Conservation (phyloP, 1,284 basidiomycete species). For the Rhodofomes roseus region DNA sequence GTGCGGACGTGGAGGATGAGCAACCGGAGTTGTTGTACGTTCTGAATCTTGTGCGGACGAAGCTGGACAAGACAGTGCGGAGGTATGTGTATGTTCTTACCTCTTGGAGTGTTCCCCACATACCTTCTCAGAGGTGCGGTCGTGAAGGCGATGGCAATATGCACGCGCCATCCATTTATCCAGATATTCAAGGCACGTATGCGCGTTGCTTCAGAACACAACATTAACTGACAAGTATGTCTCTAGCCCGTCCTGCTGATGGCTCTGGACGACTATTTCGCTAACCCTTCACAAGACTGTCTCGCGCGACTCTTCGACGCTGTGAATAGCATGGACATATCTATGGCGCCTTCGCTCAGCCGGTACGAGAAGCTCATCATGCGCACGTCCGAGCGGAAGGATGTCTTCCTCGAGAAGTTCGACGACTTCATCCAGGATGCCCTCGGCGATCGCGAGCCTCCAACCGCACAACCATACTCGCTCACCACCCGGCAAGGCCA, state of each 20-base stretch:
- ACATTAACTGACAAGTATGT: background rate
- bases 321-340: slow-evolving; percentile 89
- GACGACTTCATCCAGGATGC: slow-evolving; percentile 26
- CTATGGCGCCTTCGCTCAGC: slow-evolving; percentile 72
- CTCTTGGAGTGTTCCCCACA: slow-evolving; percentile 5
- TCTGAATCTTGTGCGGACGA: slow-evolving; percentile 92
- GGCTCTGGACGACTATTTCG: slow-evolving; percentile 94
- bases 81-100: slow-evolving; percentile 49
- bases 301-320: slow-evolving; percentile 88
- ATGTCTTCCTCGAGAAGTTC: slow-evolving; percentile 88
- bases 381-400: slow-evolving; percentile 86
- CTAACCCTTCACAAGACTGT: slow-evolving; percentile 82
- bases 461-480: slow-evolving; percentile 15
- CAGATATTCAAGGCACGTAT: slow-evolving; percentile 90
- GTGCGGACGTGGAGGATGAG: slow-evolving; percentile 27
- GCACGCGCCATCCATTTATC: slow-evolving; percentile 92
- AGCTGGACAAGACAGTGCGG: slow-evolving; percentile 85
- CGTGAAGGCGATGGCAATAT: slow-evolving; percentile 96
- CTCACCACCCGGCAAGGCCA: background rate
- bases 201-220: background rate
- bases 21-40: slow-evolving; percentile 79
- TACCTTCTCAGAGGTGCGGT: slow-evolving; percentile 72
- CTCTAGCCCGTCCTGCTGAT: slow-evolving; percentile 85
- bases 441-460: slow-evolving; percentile 16
- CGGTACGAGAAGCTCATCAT: slow-evolving; percentile 87